phyloP scores from a whole-genome alignment of 208 protist species.

The Trypanosoma melophagium region DNA sequence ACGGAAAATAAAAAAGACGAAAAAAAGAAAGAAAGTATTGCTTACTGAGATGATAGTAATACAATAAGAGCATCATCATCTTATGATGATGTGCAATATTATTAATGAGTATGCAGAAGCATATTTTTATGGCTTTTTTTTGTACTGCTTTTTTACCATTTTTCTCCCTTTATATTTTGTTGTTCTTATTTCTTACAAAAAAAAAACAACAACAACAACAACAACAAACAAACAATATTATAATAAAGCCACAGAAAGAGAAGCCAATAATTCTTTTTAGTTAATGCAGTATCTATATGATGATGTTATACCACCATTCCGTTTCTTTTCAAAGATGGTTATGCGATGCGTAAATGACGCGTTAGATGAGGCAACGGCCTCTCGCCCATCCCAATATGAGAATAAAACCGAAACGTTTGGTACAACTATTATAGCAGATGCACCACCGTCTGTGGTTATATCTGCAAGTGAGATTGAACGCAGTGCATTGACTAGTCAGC shows the following conservation, averaged over 20 bases:
- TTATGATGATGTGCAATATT: too few species aligned
- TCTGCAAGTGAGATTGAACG: neutral
- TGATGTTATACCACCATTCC: conserved; percentile 29
- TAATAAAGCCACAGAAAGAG: neutral
- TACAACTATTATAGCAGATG: conserved; percentile 3
- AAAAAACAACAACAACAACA: neutral
- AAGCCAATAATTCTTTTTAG: neutral
- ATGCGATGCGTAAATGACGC: conserved; percentile 33
- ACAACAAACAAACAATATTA: too few species aligned
- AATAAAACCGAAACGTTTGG: neutral
- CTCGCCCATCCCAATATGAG: neutral
- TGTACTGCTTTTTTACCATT: neutral
- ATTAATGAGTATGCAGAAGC: neutral
- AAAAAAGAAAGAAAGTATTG: neutral
- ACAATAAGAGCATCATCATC: too few species aligned
- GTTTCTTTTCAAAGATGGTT: conserved; percentile 34
- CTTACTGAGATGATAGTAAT: neutral
- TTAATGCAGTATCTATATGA: conserved; percentile 33
- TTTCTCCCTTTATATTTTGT: neutral
- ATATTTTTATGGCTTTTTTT: neutral
- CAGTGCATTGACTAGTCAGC: neutral
- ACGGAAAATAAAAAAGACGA: neutral
- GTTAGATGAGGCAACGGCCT: conserved; percentile 17
- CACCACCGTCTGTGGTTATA: conserved; percentile 3
- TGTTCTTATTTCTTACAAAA: conserved; percentile 5